These are phyloP conservation scores for Yamadazyma triangularis DNA, from an alignment of 1,139 yeast genomes.

Conservation along the genomic window DNA sequence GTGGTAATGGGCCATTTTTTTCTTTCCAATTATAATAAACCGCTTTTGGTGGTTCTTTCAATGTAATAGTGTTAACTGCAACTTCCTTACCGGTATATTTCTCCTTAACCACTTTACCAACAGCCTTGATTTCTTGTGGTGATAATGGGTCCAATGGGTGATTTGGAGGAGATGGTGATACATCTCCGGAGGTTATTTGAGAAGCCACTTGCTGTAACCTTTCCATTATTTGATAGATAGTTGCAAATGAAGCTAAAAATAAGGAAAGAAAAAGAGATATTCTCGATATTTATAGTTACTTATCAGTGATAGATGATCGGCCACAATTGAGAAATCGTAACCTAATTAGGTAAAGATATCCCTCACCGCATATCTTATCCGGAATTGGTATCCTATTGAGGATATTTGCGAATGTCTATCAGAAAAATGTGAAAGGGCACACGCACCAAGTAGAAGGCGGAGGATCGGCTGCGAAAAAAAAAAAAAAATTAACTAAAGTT, in stretches of 20 bases:
- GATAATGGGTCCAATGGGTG: slow-evolving; percentile 76
- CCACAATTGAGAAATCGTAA: too few species aligned
- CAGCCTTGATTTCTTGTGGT: slow-evolving; percentile 47
- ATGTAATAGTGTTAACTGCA: slow-evolving; percentile 63
- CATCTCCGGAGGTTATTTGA: slow-evolving; percentile 55
- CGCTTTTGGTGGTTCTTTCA: slow-evolving; percentile 66
- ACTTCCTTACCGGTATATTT: slow-evolving; percentile 42
- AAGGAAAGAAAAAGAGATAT: too few species aligned
- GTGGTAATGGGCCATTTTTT: slow-evolving; percentile 54
- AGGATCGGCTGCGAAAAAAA: too few species aligned
- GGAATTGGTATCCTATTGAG: too few species aligned
- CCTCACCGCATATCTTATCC: too few species aligned
- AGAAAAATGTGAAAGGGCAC: too few species aligned
- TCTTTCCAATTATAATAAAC: slow-evolving; percentile 66
- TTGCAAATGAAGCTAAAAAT: neutral
- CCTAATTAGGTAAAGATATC: neutral
- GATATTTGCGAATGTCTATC: too few species aligned
- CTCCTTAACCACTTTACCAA: slow-evolving; percentile 24
- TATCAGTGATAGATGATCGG: too few species aligned
- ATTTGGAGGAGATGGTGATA: slow-evolving; percentile 49
- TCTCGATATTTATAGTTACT: neutral
- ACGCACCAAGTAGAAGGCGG: too few species aligned
- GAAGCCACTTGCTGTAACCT: slow-evolving; percentile 62
- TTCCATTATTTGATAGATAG: slow-evolving; percentile 46
- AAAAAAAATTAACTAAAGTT: too few species aligned